phyloP scores from a whole-genome alignment of 805 yeast species.

The Spencermartinsiella europaea region DNA sequence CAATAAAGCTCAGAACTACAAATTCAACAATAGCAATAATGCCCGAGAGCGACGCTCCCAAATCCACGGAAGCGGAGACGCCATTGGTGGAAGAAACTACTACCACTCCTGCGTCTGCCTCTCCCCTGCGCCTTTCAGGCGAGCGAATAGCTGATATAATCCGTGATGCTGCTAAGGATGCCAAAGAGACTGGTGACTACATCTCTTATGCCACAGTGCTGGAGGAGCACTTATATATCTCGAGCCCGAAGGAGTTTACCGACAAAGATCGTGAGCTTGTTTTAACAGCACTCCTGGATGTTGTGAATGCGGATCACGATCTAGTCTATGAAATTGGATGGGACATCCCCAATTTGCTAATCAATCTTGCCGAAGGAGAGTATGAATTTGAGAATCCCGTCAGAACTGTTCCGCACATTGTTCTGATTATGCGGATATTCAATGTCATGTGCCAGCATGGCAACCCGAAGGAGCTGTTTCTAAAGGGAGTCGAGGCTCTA shows the following conservation, averaged over 20 bases:
- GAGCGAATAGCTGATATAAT: conserved; percentile 19
- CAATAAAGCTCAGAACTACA: too few species aligned
- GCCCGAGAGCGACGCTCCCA: too few species aligned
- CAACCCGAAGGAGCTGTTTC: conserved; percentile 73
- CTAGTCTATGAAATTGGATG: conserved; percentile 72
- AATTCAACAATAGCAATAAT: too few species aligned
- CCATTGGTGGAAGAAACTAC: too few species aligned
- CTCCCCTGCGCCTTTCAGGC: too few species aligned
- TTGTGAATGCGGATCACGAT: conserved; percentile 39
- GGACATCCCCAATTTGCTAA: conserved; percentile 76
- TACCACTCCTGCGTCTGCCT: too few species aligned
- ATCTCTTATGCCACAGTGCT: conserved; percentile 67
- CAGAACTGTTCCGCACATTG: conserved; percentile 8
- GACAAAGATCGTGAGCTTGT: conserved; percentile 47
- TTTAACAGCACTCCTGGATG: conserved; percentile 41
- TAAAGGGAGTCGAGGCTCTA: conserved; percentile 65
- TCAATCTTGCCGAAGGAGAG: conserved; percentile 46
- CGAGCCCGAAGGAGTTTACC: conserved; percentile 43
- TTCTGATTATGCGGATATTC: conserved; percentile 44
- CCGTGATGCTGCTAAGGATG: conserved; percentile 18
- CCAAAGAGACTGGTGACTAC: conserved; percentile 49
- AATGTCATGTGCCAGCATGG: conserved; percentile 63
- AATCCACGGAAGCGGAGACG: too few species aligned
- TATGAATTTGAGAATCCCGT: conserved; percentile 14
- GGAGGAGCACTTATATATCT: conserved; percentile 46